phyloP scores from a whole-genome alignment of 208 protist genomes.

The Leishmania gerbilli region DNA sequence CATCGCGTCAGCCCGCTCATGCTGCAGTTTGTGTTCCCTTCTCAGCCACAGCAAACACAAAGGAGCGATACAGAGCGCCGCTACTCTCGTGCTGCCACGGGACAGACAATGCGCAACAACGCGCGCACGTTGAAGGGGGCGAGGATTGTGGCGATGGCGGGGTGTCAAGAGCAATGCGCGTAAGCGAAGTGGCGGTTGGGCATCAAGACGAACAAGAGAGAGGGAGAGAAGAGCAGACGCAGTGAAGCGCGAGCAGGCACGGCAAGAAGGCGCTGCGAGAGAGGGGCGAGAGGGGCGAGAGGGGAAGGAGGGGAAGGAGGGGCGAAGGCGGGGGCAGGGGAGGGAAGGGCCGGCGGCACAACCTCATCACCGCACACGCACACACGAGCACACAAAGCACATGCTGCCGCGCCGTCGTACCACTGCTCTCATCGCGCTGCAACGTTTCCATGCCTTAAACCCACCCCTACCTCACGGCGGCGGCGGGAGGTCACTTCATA shows the following conservation, averaged over 20 bases:
- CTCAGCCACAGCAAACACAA: not conserved
- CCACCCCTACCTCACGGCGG: not conserved
- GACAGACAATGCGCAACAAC: not conserved
- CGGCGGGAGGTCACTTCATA: not conserved
- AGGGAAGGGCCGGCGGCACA: not conserved
- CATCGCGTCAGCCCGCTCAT: slow-evolving; percentile 28
- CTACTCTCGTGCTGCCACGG: not conserved
- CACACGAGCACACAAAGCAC: not conserved
- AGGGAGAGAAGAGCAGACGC: slow-evolving; percentile 1
- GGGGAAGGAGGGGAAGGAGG: not conserved
- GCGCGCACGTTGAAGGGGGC: not conserved
- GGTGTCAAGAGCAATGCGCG: not conserved
- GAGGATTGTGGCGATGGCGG: not conserved
- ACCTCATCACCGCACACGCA: not conserved
- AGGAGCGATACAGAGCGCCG: not conserved
- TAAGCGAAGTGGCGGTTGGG: not conserved
- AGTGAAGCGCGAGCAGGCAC: not conserved
- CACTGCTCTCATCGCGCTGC: not conserved
- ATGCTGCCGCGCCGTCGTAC: not conserved
- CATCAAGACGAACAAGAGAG: not conserved
- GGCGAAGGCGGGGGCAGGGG: not conserved
- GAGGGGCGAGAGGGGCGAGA: not conserved
- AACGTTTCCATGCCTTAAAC: not conserved
- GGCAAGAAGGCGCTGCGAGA: not conserved
- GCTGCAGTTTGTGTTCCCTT: too few species aligned